phyloP scores from a whole-genome alignment of 208 protist genomes.

The Trypanosoma melophagium region DNA sequence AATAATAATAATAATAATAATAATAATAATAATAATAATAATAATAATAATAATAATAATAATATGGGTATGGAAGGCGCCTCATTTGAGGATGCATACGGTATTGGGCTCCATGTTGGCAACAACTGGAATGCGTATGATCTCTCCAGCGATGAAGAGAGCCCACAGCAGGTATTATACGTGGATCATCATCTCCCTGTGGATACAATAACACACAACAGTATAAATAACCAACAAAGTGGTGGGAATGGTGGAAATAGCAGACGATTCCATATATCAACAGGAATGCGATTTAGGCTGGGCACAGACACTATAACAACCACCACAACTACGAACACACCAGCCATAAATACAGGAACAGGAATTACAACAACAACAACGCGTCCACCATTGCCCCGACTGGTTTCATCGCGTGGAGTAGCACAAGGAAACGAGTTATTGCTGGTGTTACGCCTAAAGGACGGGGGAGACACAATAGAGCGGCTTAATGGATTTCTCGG shows the following conservation, averaged over 20 bases:
- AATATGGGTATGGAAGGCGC: no score
- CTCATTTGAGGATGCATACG: no score
- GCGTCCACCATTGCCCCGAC: slow-evolving; percentile 1
- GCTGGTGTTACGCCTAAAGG: slow-evolving; percentile 23
- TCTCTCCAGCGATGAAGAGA: slow-evolving; percentile 25
- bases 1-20: slow-evolving; percentile 21
- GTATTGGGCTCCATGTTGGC: not conserved
- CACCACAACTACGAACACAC: no score
- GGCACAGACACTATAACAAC: no score
- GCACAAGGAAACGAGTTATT: slow-evolving; percentile 7
- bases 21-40: no score
- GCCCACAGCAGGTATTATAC: slow-evolving; percentile 1
- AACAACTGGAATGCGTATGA: slow-evolving; percentile 7
- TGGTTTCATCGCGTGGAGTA: not conserved
- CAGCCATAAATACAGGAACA: no score
- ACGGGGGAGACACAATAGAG: slow-evolving; percentile 17
- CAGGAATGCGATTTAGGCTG: no score
- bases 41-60: no score
- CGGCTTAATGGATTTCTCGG: slow-evolving; percentile 5
- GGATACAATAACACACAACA: no score
- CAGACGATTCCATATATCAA: no score
- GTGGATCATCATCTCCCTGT: slow-evolving; percentile 21
- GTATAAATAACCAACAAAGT: not conserved
- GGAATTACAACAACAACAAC: slow-evolving; percentile 5
- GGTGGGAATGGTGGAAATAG: not conserved